Percentiles rank a stretch among this genome's conserved stretches.
Conservation (phyloP, 2,329 filamentous ascomycete genomes). For the Shiraia sp. region DNA sequence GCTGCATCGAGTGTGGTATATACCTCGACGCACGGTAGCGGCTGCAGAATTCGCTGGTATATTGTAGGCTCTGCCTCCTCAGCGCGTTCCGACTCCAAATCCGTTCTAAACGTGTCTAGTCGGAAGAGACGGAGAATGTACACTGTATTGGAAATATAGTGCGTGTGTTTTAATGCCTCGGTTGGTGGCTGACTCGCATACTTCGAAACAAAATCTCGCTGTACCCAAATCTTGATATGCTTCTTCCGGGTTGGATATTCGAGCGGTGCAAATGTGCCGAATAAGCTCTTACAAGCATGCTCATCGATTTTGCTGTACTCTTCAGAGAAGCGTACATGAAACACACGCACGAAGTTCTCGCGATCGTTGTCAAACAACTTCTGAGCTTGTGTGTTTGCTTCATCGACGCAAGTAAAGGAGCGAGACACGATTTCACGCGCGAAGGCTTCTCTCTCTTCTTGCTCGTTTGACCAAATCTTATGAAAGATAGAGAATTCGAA, state of each 20-base stretch:
- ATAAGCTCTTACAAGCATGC: slow-evolving; percentile 10
- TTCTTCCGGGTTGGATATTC: slow-evolving; percentile 13
- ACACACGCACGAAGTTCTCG: slow-evolving; percentile 6
- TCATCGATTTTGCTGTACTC: slow-evolving; percentile 11
- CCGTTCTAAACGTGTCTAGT: slow-evolving; percentile 6
- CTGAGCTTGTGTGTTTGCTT: slow-evolving; percentile 23
- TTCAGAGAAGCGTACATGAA: slow-evolving; percentile 6
- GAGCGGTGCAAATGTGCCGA: slow-evolving; percentile 9
- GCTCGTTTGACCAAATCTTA: slow-evolving; percentile 13
- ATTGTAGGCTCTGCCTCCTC: not conserved
- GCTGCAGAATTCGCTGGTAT: slow-evolving; percentile 10
- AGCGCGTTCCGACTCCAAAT: slow-evolving; percentile 3
- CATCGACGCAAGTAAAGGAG: slow-evolving; percentile 13
- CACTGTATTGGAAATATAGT: slow-evolving; percentile 18
- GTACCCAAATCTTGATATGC: slow-evolving; percentile 22
- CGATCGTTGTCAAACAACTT: slow-evolving; percentile 6
- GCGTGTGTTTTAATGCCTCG: slow-evolving; percentile 2
- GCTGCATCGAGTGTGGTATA: slow-evolving; percentile 28
- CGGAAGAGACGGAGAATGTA: slow-evolving; percentile 29
- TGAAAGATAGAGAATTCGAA: slow-evolving; percentile 30
- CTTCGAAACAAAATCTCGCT: slow-evolving; percentile 14
- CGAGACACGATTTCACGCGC: slow-evolving; percentile 8
- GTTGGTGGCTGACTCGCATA: slow-evolving; percentile 10
- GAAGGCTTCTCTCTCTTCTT: slow-evolving; percentile 1
- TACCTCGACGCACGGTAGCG: slow-evolving; percentile 17